Evolutionary conservation across 2,329 filamentous ascomycete genomes (phyloP).

Genomic region (Bipolaris oryzae): DNA sequence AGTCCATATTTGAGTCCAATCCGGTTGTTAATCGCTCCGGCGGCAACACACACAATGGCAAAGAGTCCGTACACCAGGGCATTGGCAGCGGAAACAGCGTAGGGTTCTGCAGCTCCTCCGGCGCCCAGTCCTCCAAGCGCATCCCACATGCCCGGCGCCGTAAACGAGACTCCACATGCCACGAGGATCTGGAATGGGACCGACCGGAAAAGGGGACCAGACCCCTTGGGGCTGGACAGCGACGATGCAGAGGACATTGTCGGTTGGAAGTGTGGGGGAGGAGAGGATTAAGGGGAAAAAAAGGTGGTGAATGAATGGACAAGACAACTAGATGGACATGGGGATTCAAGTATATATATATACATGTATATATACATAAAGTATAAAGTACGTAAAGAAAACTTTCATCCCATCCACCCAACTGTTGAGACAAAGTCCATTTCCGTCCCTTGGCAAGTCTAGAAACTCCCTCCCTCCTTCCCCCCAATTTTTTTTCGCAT

Average conservation of each 20-base stretch:
- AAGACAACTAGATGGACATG: too few species aligned
- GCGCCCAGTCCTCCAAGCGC: slow-evolving; percentile 42
- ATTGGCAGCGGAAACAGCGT: slow-evolving; percentile 43
- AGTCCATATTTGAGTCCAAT: slow-evolving; percentile 45
- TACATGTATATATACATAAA: too few species aligned
- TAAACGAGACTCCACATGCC: slow-evolving; percentile 44
- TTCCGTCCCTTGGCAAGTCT: too few species aligned
- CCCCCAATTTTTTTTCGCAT: too few species aligned
- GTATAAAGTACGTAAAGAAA: too few species aligned
- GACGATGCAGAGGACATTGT: slow-evolving; percentile 20
- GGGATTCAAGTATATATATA: too few species aligned
- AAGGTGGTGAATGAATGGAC: background rate
- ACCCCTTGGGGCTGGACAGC: slow-evolving; percentile 18
- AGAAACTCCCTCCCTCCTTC: too few species aligned
- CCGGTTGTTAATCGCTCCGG: slow-evolving; percentile 48
- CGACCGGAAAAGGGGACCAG: slow-evolving; percentile 38
- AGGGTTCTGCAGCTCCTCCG: slow-evolving; percentile 43
- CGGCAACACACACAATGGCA: slow-evolving; percentile 38
- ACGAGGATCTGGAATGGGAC: slow-evolving; percentile 44
- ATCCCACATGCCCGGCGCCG: slow-evolving; percentile 46
- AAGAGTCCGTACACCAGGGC: slow-evolving; percentile 44
- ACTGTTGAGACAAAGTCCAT: too few species aligned
- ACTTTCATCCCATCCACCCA: too few species aligned
- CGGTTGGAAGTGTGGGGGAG: background rate
- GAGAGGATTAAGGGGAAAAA: background rate